Conservation (phyloP, 2,329 filamentous ascomycete genomes). For the Aureobasidium sp. region DNA sequence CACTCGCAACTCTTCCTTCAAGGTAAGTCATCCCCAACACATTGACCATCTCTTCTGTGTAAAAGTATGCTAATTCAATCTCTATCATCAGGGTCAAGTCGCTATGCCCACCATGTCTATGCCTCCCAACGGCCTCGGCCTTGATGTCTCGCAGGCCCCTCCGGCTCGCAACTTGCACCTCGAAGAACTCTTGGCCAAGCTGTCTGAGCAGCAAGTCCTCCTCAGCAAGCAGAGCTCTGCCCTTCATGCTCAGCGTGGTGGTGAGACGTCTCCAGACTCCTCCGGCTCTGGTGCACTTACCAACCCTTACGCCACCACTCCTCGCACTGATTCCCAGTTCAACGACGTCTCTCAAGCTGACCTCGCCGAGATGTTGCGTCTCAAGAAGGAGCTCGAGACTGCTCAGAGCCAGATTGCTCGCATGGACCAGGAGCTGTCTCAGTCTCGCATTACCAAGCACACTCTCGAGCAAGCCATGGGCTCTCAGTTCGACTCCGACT, state of each 20-base stretch:
- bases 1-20: conserved; percentile 3
- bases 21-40: conserved; percentile 5
- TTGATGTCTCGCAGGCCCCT: not conserved
- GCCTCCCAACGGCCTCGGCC: not conserved
- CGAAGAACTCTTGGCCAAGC: conserved; percentile 64
- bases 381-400: conserved; percentile 63
- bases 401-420: conserved; percentile 63
- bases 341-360: conserved; percentile 26
- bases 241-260: conserved; percentile 31
- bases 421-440: conserved; percentile 62
- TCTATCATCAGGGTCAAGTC: not conserved
- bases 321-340: conserved; percentile 19
- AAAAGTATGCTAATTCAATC: not conserved
- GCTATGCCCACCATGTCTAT: not conserved
- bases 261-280: conserved; percentile 20
- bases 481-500: conserved; percentile 36
- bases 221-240: conserved; percentile 52
- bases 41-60: not conserved
- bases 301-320: conserved; percentile 25
- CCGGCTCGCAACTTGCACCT: conserved; percentile 37
- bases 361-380: conserved; percentile 54
- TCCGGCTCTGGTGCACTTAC: conserved; percentile 24
- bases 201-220: conserved; percentile 62
- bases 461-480: conserved; percentile 50
- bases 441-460: conserved; percentile 52